These are phyloP conservation scores for Nicotiana obtusifolia DNA, from an alignment of 257 asterid genomes.

Conservation along the genomic window DNA sequence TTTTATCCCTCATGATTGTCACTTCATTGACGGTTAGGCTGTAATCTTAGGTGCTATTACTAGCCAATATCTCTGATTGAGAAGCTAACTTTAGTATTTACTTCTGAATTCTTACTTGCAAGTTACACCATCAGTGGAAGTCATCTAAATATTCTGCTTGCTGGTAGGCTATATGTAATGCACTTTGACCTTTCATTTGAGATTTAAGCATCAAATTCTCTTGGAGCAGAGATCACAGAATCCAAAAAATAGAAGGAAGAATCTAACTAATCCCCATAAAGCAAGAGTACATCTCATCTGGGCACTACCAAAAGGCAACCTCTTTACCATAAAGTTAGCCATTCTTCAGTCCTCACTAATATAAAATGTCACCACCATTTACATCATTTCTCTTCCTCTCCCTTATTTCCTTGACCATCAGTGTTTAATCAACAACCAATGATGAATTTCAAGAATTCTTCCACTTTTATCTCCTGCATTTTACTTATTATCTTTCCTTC, in stretches of 20 bases:
- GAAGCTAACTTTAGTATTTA: no score
- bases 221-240: no score
- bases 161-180: neutral
- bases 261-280: neutral
- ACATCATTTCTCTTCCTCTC: neutral
- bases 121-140: neutral
- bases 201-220: neutral
- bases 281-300: no score
- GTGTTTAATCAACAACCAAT: neutral
- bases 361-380: neutral
- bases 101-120: no score
- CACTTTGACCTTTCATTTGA: neutral
- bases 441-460: neutral
- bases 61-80: no score
- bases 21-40: no score
- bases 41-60: no score
- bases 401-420: neutral
- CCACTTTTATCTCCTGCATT: neutral
- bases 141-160: neutral
- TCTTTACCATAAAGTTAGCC: no score
- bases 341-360: no score
- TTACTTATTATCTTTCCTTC: slow-evolving; percentile 18
- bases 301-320: no score
- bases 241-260: no score
- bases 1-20: no score